Base-by-base conservation (phyloP, 331 rosid species). In the Cydonia oblonga region DNA sequence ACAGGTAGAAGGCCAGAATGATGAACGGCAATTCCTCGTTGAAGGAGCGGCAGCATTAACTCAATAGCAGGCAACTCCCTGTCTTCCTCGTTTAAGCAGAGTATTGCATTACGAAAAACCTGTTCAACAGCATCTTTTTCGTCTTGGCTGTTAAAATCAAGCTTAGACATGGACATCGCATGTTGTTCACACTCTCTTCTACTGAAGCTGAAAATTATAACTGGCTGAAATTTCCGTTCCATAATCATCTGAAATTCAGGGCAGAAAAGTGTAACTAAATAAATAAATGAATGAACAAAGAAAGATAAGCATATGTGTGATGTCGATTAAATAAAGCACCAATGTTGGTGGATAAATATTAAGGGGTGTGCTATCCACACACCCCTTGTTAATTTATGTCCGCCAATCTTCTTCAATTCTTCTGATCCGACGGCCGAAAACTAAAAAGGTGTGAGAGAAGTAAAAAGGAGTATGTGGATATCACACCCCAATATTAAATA, bases 1-100 rank as follows among this genome's bases (percentile, higher is more conserved):
- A 93, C 97, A 66, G 98, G 98, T 72, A 93, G 98, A 83, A 93
- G 98, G 72, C 98, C 98, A 75, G 98, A 93, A 77, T 93, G 98
- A 84, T 93, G 98, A 78, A 93, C 97, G 25, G 96, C 96, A 85
- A 93, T 91, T 64, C 98, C 98, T 67, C 97, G 92, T 84, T 89
- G 91, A 78, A 93, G 97, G 53, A 91, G 89, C 24, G 98, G 98
- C 79, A 91, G 71, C 92, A 93, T 93, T 81, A 84, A 78, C 84
- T 91, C 96, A 75, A 93, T 91, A 26, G 98, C 98, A 66, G 98
- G 98, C 68, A 93, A 86, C 66, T 78, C 87, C 81, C 96, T 84
- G 82, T 93, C 98, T 77, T 93, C 98, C 81, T 93, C 98, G 38
- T 84, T 87, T 88, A 93, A 81, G 86, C 98, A 93, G 26, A 81